Conservation (phyloP, 805 yeast genomes). For the Saccharomycopsis sp. region DNA sequence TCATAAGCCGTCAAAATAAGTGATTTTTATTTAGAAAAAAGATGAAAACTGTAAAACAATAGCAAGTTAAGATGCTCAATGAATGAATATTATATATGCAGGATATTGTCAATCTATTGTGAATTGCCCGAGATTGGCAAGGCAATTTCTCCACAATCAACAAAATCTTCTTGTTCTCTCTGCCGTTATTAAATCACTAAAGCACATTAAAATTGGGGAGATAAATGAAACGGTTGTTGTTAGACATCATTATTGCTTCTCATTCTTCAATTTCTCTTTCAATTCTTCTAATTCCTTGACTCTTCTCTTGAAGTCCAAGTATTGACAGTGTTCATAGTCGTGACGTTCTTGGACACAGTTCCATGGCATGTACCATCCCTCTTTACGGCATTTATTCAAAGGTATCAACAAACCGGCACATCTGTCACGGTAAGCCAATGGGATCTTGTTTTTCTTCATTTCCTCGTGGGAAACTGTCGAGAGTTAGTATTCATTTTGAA, state of each 20-base stretch:
- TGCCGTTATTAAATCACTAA: not conserved
- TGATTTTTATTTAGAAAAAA: not conserved
- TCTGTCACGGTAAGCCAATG: slow-evolving; percentile 75
- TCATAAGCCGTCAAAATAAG: not conserved
- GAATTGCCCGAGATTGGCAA: too few relatives aligned
- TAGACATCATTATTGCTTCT: not conserved
- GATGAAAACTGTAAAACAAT: too few relatives aligned
- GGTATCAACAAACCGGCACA: slow-evolving; percentile 65
- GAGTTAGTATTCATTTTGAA: slow-evolving; percentile 8
- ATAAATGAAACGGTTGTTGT: too few relatives aligned
- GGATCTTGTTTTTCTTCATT: slow-evolving; percentile 72
- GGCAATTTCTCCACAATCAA: too few relatives aligned
- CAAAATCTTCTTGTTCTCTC: not conserved
- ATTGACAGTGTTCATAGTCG: slow-evolving; percentile 79
- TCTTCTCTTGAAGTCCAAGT: slow-evolving; percentile 74
- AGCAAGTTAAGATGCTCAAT: not conserved
- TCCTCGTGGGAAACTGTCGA: slow-evolving; percentile 68
- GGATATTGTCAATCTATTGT: too few relatives aligned
- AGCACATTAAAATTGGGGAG: not conserved
- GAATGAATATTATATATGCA: not conserved
- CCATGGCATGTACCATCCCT: slow-evolving; percentile 56
- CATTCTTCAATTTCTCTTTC: slow-evolving; percentile 27
- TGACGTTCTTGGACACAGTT: slow-evolving; percentile 74
- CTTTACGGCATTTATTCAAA: slow-evolving; percentile 53
- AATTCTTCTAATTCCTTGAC: slow-evolving; percentile 60